Base-by-base conservation (phyloP, 306 rosid genomes). In the Echinosophora koreensis region DNA sequence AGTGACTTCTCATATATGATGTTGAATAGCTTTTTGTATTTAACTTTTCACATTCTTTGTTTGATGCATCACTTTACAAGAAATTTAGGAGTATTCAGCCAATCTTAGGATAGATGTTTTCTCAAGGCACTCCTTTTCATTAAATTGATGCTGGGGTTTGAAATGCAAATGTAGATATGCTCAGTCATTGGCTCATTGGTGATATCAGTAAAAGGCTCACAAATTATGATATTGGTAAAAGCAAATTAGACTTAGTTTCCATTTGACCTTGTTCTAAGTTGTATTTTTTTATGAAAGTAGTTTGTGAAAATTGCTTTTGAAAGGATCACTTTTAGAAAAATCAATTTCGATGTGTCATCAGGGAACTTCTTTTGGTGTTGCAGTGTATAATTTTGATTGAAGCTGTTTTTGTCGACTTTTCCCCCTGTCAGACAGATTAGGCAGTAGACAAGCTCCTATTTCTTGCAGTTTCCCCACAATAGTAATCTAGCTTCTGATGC, bases 1-100 rank as follows among this genome's bases (percentile, higher is more conserved):
- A 49, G 88, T 73, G 49, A 37, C 47, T 16, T 74, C 30, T 30
- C 12, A 38, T 71, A 61, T 27, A 32, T 52, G 42, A 30, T 15
- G 15, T 35, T 61, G 8, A 69, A 44, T 61, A 27, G 68, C 59
- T 42, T 61, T 71, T 46, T 68, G 37, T 34, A n/a, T 59, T 46
- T 14, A 14, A 38, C 3, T 57, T 73, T 66, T 34, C 4, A 18
- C 44, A 55, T 72, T 52, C 18, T 41, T 7, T 56, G 8, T 52
- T 5, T 56, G 12, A 41, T 64, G 61, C 59, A 74, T 47, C 28
- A 69, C 49, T 69, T 47, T 3, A 9, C 34, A 4, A 76, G 55
- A 76, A 27, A 67, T 35, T 44, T 42, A 4, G 35, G 41, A 49
- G 71, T 69, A 49, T 68, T 57, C 70, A 39, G 5, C 42, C 65